These are phyloP conservation scores for Aspergillus felis DNA, from an alignment of 2,329 filamentous ascomycete species.

Conservation along the genomic window DNA sequence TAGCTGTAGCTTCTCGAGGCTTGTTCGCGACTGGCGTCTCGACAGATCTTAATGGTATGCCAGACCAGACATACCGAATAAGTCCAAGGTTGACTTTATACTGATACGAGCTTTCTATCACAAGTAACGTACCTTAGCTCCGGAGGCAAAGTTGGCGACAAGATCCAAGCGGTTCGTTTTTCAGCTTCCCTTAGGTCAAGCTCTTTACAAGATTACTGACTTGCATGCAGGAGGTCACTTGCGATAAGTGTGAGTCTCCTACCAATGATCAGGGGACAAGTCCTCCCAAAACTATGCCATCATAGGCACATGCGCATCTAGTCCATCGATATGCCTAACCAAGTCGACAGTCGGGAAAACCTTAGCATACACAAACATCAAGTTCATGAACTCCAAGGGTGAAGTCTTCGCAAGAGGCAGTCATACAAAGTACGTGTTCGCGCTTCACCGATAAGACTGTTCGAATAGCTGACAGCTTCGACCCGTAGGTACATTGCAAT, in stretches of 20 bases:
- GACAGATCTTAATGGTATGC: constrained; percentile 58
- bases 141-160: constrained; percentile 61
- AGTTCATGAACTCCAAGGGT: constrained; percentile 56
- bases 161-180: constrained; percentile 48
- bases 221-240: constrained; percentile 51
- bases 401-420: constrained; percentile 62
- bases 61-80: not conserved
- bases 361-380: constrained; percentile 60
- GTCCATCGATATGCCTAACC: constrained; percentile 6
- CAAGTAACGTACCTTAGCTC: constrained; percentile 60
- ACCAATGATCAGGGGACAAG: not conserved
- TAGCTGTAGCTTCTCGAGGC: constrained; percentile 62
- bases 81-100: not conserved
- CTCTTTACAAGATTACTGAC: constrained; percentile 11
- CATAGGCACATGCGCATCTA: not conserved
- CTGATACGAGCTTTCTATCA: not conserved
- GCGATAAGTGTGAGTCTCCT: constrained; percentile 57
- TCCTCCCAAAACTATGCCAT: not conserved
- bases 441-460: not conserved
- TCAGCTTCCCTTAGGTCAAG: not conserved
- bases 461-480: not conserved
- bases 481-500: constrained; percentile 50
- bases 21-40: constrained; percentile 64
- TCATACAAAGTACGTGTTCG: constrained; percentile 57
- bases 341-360: constrained; percentile 56